phyloP scores from a whole-genome alignment of 345 rosid genomes.

The Mangifera indica region DNA sequence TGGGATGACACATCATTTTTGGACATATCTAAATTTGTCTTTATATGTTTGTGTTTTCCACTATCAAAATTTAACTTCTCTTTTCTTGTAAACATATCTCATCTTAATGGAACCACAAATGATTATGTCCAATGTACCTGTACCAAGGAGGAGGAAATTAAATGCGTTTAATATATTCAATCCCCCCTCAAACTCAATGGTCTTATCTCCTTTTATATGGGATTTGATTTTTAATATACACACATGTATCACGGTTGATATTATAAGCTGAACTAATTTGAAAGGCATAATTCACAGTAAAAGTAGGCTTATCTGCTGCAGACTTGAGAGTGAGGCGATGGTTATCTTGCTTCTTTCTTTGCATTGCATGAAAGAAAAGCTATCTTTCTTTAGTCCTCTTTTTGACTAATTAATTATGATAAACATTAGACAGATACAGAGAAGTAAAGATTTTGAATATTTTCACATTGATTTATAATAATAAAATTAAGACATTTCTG shows the following conservation, averaged over 20 bases:
- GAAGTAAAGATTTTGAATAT: neutral
- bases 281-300: slow-evolving; percentile 2
- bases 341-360: slow-evolving; percentile 1
- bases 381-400: neutral
- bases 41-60: slow-evolving; percentile 2
- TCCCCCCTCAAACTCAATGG: neutral
- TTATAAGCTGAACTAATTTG: neutral
- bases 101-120: slow-evolving; percentile 6
- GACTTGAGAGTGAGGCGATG: slow-evolving; percentile 7
- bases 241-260: neutral
- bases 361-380: neutral
- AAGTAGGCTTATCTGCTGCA: slow-evolving; percentile 7
- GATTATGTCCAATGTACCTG: slow-evolving; percentile 4
- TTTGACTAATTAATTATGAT: neutral
- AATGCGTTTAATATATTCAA: neutral
- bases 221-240: neutral
- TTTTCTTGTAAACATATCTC: neutral
- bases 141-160: neutral
- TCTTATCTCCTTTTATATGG: neutral
- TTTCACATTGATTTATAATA: neutral
- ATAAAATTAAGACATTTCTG: neutral
- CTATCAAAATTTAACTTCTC: neutral
- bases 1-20: slow-evolving; percentile 13
- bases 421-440: neutral
- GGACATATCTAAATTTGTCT: neutral